phyloP scores from a whole-genome alignment of 108 stramenopile genomes.

The Skeletonema marinoi region DNA sequence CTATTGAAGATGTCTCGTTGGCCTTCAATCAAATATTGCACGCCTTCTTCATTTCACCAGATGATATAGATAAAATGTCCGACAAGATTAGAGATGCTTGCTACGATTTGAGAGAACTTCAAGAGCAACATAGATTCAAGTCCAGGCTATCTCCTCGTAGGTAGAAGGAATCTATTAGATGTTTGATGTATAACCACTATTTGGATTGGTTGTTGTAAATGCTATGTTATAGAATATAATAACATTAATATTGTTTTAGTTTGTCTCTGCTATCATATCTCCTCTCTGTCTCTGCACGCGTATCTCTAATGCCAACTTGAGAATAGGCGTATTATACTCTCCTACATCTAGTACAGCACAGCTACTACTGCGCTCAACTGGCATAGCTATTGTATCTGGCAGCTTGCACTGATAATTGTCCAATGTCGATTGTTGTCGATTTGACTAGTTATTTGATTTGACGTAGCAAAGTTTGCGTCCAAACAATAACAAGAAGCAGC shows the following conservation, averaged over 20 bases:
- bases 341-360: too few species aligned
- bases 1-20: slow-evolving; percentile 6
- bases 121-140: background rate
- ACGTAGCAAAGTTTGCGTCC: too few species aligned
- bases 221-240: background rate
- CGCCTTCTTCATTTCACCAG: slow-evolving; percentile 30
- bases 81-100: slow-evolving; percentile 29
- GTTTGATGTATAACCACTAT: background rate
- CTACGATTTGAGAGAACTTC: slow-evolving; percentile 3
- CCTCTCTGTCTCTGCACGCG: background rate
- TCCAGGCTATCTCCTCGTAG: background rate
- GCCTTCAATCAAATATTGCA: slow-evolving; percentile 26
- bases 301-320: background rate
- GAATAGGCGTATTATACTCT: too few species aligned
- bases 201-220: background rate
- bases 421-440: too few species aligned
- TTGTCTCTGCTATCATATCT: background rate
- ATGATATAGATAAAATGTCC: slow-evolving; percentile 25
- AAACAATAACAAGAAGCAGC: too few species aligned
- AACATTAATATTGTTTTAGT: background rate
- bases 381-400: too few species aligned
- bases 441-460: too few species aligned
- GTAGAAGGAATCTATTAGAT: background rate
- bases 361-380: too few species aligned
- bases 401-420: too few species aligned